Evolutionary conservation across 257 asterid genomes (phyloP), one percentile per base, ranked within the genome.

Genomic region (Galeopsis tetrahit): DNA sequence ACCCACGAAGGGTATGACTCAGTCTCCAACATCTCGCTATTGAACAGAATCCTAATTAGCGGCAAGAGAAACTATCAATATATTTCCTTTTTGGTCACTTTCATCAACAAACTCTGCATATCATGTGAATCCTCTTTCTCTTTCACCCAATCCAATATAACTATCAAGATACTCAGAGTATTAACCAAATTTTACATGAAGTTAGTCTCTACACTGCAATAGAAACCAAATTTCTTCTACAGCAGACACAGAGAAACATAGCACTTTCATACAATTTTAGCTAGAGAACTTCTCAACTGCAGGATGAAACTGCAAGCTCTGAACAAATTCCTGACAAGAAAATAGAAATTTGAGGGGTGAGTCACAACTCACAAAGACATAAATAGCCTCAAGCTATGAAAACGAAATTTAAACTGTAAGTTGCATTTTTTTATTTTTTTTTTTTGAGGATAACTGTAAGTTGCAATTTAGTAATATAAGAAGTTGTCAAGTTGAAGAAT

Each of bases 1-100:
- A 85, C 81, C 75, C 98, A 78, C 6, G 97, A 72, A 57, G 96
- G 82, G 84, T 81, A 88, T n/a, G 87, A 80, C 77, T 84, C 90
- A 7, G 85, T 76, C 77, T 80, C 93, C 84, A 91, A 68, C 97
- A 91, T 89, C 81, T 84, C 82, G 39, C 70, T 61, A 56, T 61
- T 44, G 7, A 73, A 66, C 71, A 82, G 55, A 82, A 44, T 74
- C 75, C 63, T 76, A 78, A 63, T 39, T 3, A 75, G 69, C 63
- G 51, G 66, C 38, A 40, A 75, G 32, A 28, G 49, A 49, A 9
- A 46, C 73, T 11, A 60, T 40, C 61, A 63, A 35, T 66, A 65
- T 3, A 56, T 57, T 60, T 55, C 68, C 70, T 63, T 58, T 10
- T 57, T n/a, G 39, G 64, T 69, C 55, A 56, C 71, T 40, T 38